These are phyloP conservation scores for Cerioporus squamosus DNA, from an alignment of 1,284 basidiomycete genomes.

Conservation along the genomic window DNA sequence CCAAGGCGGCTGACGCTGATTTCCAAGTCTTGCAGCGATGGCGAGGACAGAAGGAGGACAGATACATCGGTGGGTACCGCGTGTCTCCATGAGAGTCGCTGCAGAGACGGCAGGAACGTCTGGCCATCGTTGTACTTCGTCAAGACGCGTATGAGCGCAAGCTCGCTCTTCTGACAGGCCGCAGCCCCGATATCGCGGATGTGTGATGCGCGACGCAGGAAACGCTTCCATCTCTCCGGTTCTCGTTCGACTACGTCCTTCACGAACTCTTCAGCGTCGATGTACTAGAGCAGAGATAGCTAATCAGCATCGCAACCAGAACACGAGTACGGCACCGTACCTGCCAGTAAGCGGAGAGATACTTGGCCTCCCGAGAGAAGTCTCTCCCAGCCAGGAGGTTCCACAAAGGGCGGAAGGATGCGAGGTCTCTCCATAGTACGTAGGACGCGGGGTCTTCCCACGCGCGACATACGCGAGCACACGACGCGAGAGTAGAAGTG, in stretches of 20 bases:
- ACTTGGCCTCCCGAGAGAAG: conserved; percentile 13
- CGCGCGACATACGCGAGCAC: conserved; percentile 13
- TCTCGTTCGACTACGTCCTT: conserved; percentile 5
- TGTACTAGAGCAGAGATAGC: background rate
- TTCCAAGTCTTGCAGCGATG: conserved; percentile 9
- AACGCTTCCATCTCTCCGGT: conserved; percentile 9
- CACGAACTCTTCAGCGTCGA: conserved; percentile 11
- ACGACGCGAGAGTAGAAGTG: conserved; percentile 8
- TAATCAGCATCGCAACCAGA: too few relatives aligned
- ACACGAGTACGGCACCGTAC: background rate
- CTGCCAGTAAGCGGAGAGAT: conserved; percentile 18
- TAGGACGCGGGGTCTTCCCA: conserved; percentile 18
- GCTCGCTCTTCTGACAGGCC: conserved; percentile 8
- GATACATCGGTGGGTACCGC: conserved; percentile 8
- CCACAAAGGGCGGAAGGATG: conserved; percentile 18
- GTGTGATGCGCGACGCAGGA: conserved; percentile 14
- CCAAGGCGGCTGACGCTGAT: conserved; percentile 8
- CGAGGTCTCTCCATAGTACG: conserved; percentile 15
- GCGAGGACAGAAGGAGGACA: conserved; percentile 5
- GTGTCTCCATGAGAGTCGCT: conserved; percentile 15
- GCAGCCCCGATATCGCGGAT: conserved; percentile 13
- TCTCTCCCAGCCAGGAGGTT: conserved; percentile 11
- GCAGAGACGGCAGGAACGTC: conserved; percentile 13
- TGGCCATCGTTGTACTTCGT: conserved; percentile 8
- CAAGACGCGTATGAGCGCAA: conserved; percentile 12